Conservation (phyloP, 495 filamentous ascomycete species). For the Lasiosphaeria miniovina region DNA sequence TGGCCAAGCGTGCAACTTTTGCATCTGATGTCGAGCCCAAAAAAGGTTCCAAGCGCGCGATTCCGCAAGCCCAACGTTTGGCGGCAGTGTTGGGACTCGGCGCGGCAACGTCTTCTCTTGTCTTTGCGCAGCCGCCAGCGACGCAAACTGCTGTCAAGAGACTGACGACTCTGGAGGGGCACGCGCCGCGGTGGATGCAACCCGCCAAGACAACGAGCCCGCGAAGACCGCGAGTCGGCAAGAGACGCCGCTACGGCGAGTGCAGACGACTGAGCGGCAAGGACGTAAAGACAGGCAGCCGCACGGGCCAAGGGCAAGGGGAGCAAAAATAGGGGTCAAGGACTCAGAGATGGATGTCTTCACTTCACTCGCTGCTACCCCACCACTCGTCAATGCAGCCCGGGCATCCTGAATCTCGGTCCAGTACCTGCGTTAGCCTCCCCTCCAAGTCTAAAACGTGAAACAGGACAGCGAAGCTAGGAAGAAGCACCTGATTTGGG, state of each 20-base stretch:
- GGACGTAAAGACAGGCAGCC: not conserved
- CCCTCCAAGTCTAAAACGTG: not conserved
- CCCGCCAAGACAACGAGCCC: no score
- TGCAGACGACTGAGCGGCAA: not conserved
- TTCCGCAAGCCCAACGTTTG: not conserved
- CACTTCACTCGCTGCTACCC: not conserved
- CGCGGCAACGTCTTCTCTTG: not conserved
- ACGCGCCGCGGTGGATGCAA: not conserved
- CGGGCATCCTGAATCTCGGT: not conserved
- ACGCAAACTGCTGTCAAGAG: not conserved
- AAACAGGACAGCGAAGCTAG: not conserved
- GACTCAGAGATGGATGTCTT: not conserved
- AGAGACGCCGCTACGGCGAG: not conserved
- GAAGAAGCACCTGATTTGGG: not conserved
- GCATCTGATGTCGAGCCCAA: not conserved
- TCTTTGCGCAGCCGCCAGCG: not conserved
- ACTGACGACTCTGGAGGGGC: not conserved
- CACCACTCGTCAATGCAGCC: not conserved
- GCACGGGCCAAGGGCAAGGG: not conserved
- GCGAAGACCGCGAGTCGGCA: not conserved
- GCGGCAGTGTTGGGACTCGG: not conserved
- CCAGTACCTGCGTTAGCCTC: constrained; percentile 3
- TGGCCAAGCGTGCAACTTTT: not conserved
- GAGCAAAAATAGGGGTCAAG: not conserved
- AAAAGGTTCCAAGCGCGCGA: not conserved